phyloP scores from a whole-genome alignment of 352 stramenopile genomes.

The Elongisporangium undulatum region DNA sequence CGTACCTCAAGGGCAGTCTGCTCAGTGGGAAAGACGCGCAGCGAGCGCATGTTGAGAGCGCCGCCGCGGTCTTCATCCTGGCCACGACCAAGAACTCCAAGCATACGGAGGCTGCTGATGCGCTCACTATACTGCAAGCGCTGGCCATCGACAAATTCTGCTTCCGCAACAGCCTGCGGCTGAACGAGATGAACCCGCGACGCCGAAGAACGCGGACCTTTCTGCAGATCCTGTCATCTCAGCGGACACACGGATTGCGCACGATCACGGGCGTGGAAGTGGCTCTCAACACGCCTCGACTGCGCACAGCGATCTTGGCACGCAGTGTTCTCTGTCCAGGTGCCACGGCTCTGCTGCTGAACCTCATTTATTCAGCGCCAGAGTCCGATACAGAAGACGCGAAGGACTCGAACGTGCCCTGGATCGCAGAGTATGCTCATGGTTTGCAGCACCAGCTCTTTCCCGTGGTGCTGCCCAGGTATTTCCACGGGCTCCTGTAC shows the following conservation, averaged over 20 bases:
- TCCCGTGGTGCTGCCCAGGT: conserved; percentile 31
- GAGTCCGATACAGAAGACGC: conserved; percentile 38
- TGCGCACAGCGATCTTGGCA: conserved; percentile 43
- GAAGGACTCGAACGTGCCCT: conserved; percentile 33
- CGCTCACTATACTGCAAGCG: conserved; percentile 49
- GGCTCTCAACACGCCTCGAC: conserved; percentile 36
- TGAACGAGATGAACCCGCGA: conserved; percentile 1
- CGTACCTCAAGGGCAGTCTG: conserved; percentile 51
- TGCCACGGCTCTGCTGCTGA: conserved; percentile 44
- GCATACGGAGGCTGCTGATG: conserved; percentile 35
- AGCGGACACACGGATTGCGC: conserved; percentile 31
- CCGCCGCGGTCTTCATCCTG: conserved; percentile 55
- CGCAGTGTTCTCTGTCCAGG: conserved; percentile 49
- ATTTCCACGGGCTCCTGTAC: conserved; percentile 39
- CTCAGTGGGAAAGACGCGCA: conserved; percentile 46
- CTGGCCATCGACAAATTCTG: conserved; percentile 48
- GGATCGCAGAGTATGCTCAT: conserved; percentile 49
- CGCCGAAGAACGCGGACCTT: conserved; percentile 12
- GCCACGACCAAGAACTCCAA: conserved; percentile 37
- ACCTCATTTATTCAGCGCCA: conserved; percentile 52
- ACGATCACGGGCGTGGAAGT: conserved; percentile 55
- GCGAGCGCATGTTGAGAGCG: conserved; percentile 34
- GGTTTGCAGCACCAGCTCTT: conserved; percentile 55
- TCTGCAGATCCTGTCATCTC: conserved; percentile 42
- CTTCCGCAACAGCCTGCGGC: conserved; percentile 25